phyloP scores from a whole-genome alignment of 495 filamentous ascomycete species.

The Filosporella fistucella region DNA sequence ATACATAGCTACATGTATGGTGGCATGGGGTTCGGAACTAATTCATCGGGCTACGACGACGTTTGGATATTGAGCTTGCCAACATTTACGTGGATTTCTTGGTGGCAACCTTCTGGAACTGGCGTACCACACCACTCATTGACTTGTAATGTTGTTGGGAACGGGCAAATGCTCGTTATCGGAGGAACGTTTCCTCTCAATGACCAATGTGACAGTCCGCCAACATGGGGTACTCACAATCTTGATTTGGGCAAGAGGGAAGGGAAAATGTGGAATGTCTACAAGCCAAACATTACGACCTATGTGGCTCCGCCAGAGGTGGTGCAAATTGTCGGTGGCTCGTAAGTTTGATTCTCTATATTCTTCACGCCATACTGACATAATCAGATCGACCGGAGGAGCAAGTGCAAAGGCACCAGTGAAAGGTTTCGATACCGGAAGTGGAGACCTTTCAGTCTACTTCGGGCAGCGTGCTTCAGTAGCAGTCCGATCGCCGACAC shows the following conservation, averaged over 20 bases:
- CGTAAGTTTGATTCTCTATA: constrained; percentile 26
- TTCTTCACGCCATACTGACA: constrained; percentile 5
- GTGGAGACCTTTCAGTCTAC: constrained; percentile 18
- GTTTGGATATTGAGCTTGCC: constrained; percentile 53
- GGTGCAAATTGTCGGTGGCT: constrained; percentile 36
- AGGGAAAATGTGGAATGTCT: constrained; percentile 35
- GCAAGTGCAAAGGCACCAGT: constrained; percentile 31
- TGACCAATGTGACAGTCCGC: constrained; percentile 27
- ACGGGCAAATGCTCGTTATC: constrained; percentile 41
- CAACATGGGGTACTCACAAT: constrained; percentile 36
- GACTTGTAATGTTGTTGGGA: constrained; percentile 45
- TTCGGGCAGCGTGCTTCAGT: constrained; percentile 13
- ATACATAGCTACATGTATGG: constrained; percentile 45
- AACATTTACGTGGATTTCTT: constrained; percentile 51
- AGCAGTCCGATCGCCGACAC: constrained; percentile 16
- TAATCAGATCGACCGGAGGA: constrained; percentile 24
- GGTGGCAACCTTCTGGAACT: constrained; percentile 31
- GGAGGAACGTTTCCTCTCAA: constrained; percentile 35
- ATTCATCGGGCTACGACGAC: constrained; percentile 46
- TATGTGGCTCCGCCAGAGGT: constrained; percentile 41
- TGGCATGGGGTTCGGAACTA: constrained; percentile 35
- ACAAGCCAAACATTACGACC: constrained; percentile 30
- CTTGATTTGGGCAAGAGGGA: constrained; percentile 37
- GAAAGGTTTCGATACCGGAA: constrained; percentile 17
- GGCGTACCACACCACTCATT: constrained; percentile 39